A percentile compares a stretch with the other conserved stretches of the same genome.
These are phyloP conservation scores for Pichia scutulata DNA, from an alignment of 805 yeast species.

Conservation along the genomic window DNA sequence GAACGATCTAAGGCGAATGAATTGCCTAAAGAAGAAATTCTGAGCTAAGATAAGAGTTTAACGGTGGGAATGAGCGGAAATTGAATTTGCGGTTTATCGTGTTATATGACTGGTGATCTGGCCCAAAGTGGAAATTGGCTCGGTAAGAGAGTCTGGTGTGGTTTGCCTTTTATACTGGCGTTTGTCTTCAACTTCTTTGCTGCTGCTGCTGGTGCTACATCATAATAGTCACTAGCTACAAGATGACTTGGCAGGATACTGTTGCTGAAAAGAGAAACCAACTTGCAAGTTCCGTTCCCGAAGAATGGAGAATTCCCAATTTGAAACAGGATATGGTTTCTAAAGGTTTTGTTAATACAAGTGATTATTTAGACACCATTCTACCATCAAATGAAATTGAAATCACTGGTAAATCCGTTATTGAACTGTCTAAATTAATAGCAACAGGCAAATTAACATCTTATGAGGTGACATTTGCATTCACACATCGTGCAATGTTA, in stretches of 20 bases:
- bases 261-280: not conserved
- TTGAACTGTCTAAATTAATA: not conserved
- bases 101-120: too few species aligned
- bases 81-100: too few species aligned
- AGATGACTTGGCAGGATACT: not conserved
- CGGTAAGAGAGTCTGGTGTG: too few species aligned
- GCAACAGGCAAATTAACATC: slow-evolving; percentile 18
- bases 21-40: too few species aligned
- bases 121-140: too few species aligned
- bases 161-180: too few species aligned
- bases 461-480: slow-evolving; percentile 42
- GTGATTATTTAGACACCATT: slow-evolving; percentile 15
- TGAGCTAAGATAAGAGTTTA: too few species aligned
- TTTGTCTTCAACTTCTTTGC: too few species aligned
- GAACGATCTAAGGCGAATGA: too few species aligned
- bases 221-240: too few species aligned
- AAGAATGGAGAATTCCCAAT: not conserved
- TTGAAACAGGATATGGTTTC: slow-evolving; percentile 22
- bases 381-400: slow-evolving; percentile 8
- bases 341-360: slow-evolving; percentile 34
- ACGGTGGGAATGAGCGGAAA: too few species aligned
- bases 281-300: not conserved
- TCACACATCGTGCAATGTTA: slow-evolving; percentile 48
- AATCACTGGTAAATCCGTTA: slow-evolving; percentile 5
- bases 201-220: too few species aligned